Conservation (phyloP, 108 stramenopile genomes). For the Stephanodiscus minutulus region DNA sequence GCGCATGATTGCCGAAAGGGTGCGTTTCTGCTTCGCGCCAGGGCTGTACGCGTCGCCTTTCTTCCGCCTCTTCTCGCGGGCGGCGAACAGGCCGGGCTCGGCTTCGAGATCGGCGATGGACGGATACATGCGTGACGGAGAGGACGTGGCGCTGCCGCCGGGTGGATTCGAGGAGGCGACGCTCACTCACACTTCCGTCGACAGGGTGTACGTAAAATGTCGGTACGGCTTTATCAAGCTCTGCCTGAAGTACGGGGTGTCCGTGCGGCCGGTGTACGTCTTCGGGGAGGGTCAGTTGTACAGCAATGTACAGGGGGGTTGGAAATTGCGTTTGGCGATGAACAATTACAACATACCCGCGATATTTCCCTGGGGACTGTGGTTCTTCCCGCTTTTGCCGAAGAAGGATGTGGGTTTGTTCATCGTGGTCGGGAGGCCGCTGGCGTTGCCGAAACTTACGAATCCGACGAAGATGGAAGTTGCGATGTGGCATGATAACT, state of each 20-base stretch:
- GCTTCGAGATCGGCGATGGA: constrained; percentile 44
- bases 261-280: constrained; percentile 63
- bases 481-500: constrained; percentile 56
- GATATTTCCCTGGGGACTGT: constrained; percentile 50
- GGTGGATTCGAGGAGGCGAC: constrained; percentile 85
- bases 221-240: constrained; percentile 68
- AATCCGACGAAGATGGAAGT: constrained; percentile 66
- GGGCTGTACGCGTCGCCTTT: constrained; percentile 56
- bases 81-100: constrained; percentile 52
- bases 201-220: constrained; percentile 66
- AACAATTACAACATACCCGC: constrained; percentile 48
- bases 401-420: constrained; percentile 48
- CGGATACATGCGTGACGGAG: constrained; percentile 28
- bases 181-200: constrained; percentile 37
- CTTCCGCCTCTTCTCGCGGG: constrained; percentile 56
- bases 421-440: constrained; percentile 59
- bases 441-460: constrained; percentile 62
- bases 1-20: constrained; percentile 27
- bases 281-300: constrained; percentile 66
- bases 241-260: constrained; percentile 59
- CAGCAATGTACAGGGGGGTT: constrained; percentile 57
- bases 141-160: constrained; percentile 59
- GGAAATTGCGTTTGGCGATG: constrained; percentile 37
- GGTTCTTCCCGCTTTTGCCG: constrained; percentile 59
- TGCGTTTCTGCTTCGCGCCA: constrained; percentile 66